A percentile compares a stretch with the other conserved stretches of the same genome.
Evolutionary conservation across 768 basidiomycete genomes (phyloP).

Genomic region (Amanita exitialis): DNA sequence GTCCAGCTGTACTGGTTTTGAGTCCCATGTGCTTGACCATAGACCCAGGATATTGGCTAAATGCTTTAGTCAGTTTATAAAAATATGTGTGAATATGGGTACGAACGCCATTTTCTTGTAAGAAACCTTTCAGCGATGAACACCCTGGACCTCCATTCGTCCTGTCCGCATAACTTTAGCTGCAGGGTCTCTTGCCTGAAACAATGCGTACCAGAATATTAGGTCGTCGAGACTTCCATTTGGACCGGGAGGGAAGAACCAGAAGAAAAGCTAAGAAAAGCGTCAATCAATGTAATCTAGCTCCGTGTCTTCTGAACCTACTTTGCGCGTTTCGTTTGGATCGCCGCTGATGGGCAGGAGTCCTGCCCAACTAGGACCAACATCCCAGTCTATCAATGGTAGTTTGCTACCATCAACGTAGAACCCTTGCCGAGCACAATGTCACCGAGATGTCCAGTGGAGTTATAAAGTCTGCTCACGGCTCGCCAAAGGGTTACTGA

Average conservation of each 20-base stretch:
- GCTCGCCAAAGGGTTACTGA: constrained; percentile 55
- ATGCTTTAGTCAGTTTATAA: neutral
- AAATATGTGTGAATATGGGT: neutral
- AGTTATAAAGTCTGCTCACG: constrained; percentile 23
- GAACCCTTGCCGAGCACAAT: constrained; percentile 34
- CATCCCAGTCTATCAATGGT: constrained; percentile 61
- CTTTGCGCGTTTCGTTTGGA: constrained; percentile 58
- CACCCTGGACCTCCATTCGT: constrained; percentile 12
- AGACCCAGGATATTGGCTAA: neutral
- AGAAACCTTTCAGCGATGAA: constrained; percentile 57
- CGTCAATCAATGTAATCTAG: neutral
- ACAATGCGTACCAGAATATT: constrained; percentile 52
- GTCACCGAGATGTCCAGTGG: neutral
- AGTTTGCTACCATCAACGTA: constrained; percentile 57
- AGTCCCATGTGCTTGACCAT: neutral
- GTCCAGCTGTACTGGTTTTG: neutral
- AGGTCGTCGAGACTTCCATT: constrained; percentile 57
- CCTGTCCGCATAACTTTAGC: too few species aligned
- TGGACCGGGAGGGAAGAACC: constrained; percentile 62
- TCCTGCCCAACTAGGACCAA: constrained; percentile 71
- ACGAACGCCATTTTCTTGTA: constrained; percentile 68
- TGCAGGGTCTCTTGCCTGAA: neutral
- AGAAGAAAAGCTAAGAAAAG: constrained; percentile 62
- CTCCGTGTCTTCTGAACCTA: constrained; percentile 11
- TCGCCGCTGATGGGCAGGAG: constrained; percentile 56